A percentile compares a stretch with the other conserved stretches of the same genome.
These are phyloP conservation scores for Geotrichum citri-aurantii DNA, from an alignment of 1,139 yeast genomes.

Conservation along the genomic window DNA sequence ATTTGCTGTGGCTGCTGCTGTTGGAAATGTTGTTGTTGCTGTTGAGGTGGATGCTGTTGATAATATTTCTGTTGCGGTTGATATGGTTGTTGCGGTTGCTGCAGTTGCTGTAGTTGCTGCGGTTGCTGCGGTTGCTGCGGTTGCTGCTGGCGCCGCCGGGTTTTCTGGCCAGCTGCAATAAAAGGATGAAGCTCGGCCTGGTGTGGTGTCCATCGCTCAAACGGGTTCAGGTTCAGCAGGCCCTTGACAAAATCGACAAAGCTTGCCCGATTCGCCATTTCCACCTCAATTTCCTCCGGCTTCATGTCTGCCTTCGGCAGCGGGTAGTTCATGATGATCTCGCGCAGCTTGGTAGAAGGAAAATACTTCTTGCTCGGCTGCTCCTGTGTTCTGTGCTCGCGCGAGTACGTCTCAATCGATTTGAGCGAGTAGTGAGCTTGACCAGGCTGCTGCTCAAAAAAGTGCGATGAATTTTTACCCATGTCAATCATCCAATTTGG, in stretches of 20 bases:
- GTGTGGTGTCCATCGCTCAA: conserved; percentile 95
- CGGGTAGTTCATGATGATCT: conserved; percentile 69
- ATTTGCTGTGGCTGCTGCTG: conserved; percentile 7
- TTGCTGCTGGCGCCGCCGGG: conserved; percentile 34
- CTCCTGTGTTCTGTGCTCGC: conserved; percentile 54
- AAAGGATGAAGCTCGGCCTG: conserved; percentile 93
- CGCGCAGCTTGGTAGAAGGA: conserved; percentile 63
- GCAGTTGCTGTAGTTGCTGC: not conserved
- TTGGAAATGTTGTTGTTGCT: conserved; percentile 8
- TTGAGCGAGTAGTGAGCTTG: conserved; percentile 45
- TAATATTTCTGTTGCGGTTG: conserved; percentile 5
- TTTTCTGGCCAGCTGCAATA: conserved; percentile 44
- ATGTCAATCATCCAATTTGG: conserved; percentile 95
- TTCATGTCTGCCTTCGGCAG: conserved; percentile 72
- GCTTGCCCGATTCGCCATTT: conserved; percentile 63
- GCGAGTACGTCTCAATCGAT: conserved; percentile 53
- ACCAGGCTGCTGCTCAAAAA: conserved; percentile 45
- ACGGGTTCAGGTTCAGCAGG: conserved; percentile 75
- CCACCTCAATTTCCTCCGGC: conserved; percentile 46
- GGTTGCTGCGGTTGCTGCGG: conserved; percentile 4
- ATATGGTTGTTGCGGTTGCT: conserved; percentile 2
- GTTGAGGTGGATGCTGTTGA: not conserved
- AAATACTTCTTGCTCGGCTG: conserved; percentile 82
- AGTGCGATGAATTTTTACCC: conserved; percentile 76
- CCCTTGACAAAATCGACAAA: conserved; percentile 76